Conservation (phyloP, 371 early-diverging fungal species). For the Mortierella sp. region DNA sequence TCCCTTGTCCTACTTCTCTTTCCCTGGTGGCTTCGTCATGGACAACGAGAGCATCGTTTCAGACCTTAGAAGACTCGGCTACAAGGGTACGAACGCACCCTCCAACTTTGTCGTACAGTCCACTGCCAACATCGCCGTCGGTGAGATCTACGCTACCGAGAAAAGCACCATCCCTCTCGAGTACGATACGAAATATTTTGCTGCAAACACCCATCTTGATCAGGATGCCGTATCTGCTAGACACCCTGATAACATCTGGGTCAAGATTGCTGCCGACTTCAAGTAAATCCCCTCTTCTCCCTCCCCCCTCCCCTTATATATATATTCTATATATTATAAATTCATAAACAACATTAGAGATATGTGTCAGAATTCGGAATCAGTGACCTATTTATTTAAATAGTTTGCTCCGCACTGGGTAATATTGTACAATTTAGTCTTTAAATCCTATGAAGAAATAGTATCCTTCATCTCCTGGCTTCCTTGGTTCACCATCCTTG, state of each 20-base stretch:
- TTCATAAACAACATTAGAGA: background rate
- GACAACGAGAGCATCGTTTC: conserved; percentile 30
- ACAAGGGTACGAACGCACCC: conserved; percentile 32
- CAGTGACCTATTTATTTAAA: no score
- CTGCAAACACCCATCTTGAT: conserved; percentile 43
- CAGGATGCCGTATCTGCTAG: conserved; percentile 42
- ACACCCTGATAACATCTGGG: conserved; percentile 51
- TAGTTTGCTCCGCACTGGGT: no score
- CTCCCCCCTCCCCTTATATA: no score
- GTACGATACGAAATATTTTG: conserved; percentile 47
- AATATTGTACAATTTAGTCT: no score
- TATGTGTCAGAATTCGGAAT: no score
- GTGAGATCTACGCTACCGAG: conserved; percentile 44
- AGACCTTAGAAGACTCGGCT: conserved; percentile 26
- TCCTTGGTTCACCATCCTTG: no score
- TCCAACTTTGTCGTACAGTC: conserved; percentile 12
- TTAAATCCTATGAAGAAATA: no score
- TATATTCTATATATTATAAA: background rate
- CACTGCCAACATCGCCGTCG: conserved; percentile 18
- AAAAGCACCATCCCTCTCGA: conserved; percentile 47
- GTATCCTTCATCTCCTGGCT: no score
- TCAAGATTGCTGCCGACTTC: conserved; percentile 50
- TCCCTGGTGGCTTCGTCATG: conserved; percentile 56
- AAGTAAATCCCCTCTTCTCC: conserved; percentile 7
- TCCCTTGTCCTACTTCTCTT: conserved; percentile 50